Base-by-base conservation (phyloP, 2,329 filamentous ascomycete species). In the Penicillium sp. region DNA sequence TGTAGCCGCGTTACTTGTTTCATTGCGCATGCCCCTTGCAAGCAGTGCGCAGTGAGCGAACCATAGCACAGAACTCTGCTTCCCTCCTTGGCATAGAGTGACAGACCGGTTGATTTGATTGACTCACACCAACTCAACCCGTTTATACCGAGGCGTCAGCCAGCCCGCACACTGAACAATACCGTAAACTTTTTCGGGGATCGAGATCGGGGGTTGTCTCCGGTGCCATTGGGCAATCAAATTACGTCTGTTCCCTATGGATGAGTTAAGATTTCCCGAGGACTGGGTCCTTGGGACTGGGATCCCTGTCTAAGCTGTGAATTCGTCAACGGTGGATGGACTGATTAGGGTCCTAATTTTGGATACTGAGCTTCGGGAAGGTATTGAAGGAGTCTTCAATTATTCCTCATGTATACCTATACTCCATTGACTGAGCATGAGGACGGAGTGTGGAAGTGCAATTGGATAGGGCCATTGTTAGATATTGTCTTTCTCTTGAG, bases 11-110 rank as follows among this genome's bases (percentile, higher is more conserved):
- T 48, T 38, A 54, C 28, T 49, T 58, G 58, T 58, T 30, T 35
- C n/a, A 37, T 13, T 43, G 42, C 45, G 53, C 7, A 13, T 1
- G 8, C 64, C 65, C 62, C 65, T 66, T 67, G 65, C 65, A 25
- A 65, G 53, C 51, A 43, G 26, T 51, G 54, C 35, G 49, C 48
- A 26, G 19, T 22, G 52, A 30, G 43, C 49, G 42, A 52, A 52
- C 46, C 30, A 33, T 3, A 33, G 11, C 28, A 30, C 7, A 30
- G 7, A 30, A 30, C 28, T 30, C 30, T 33, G 10, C 30, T 11
- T 33, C 30, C 30, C 11, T 8, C 2, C 30, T 8, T 33, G 30
- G 30, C 7, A 8, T 33, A 33, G 30, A 33, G 7, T 7, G 30
- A 33, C 30, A 30, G 25, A 19, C 6, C 26, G 11, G 14, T n/a